These are phyloP conservation scores for Arachnomyces sp. DNA, from an alignment of 2,329 filamentous ascomycete genomes.

Conservation along the genomic window DNA sequence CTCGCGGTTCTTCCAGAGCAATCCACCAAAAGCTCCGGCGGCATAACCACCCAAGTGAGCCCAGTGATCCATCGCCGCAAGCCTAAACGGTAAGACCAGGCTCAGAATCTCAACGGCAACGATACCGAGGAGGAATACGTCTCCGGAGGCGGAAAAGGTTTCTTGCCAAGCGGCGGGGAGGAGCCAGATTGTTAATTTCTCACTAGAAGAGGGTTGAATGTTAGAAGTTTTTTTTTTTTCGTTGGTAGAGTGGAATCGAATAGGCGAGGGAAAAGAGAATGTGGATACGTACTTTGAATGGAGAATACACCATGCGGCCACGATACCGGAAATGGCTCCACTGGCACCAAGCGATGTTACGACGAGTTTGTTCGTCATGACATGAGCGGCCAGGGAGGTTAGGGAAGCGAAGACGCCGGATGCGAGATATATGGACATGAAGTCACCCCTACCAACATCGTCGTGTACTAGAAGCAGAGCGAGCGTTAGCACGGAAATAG, in stretches of 20 bases:
- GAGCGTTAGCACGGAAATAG: slow-evolving; percentile 2
- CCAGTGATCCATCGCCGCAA: slow-evolving; percentile 31
- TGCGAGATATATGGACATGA: slow-evolving; percentile 46
- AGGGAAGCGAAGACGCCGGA: slow-evolving; percentile 42
- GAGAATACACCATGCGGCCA: slow-evolving; percentile 44
- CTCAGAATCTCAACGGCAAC: slow-evolving; percentile 30
- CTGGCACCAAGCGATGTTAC: slow-evolving; percentile 46
- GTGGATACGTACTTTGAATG: slow-evolving; percentile 35
- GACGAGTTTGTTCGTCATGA: slow-evolving; percentile 36
- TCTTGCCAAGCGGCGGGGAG: slow-evolving; percentile 33
- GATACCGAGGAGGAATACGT: slow-evolving; percentile 28
- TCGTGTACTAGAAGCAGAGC: slow-evolving; percentile 39
- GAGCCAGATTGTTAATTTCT: slow-evolving; percentile 35
- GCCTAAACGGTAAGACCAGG: slow-evolving; percentile 22
- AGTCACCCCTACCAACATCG: slow-evolving; percentile 49
- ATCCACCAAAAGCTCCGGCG: slow-evolving; percentile 25
- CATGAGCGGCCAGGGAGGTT: slow-evolving; percentile 37
- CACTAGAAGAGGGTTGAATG: slow-evolving; percentile 18
- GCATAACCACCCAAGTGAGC: slow-evolving; percentile 38
- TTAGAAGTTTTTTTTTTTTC: background rate
- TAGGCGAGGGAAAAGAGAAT: background rate
- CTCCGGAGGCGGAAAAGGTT: slow-evolving; percentile 35
- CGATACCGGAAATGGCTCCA: slow-evolving; percentile 42
- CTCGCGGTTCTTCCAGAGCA: slow-evolving; percentile 14
- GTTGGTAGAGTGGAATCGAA: background rate